Percentiles rank a stretch among this genome's conserved stretches.
Conservation (phyloP, 140 eudicot species). For the Stevia rebaudiana region DNA sequence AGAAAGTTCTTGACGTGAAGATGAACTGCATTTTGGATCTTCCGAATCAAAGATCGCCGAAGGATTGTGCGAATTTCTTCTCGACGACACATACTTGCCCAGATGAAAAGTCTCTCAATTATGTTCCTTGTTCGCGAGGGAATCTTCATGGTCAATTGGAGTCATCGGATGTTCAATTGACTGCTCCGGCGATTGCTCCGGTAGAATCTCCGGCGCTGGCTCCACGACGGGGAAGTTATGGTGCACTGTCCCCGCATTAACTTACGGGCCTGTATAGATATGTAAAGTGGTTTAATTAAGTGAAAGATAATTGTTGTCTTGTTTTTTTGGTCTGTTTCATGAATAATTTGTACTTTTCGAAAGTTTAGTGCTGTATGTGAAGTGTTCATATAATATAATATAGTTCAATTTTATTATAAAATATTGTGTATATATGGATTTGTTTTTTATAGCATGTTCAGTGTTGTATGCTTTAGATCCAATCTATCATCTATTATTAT, state of each 20-base stretch:
- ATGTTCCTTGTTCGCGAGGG: slow-evolving; percentile 24
- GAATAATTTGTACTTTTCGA: too few relatives aligned
- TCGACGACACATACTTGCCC: slow-evolving; percentile 19
- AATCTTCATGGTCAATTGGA: not conserved
- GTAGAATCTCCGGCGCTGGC: not conserved
- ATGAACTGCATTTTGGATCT: slow-evolving; percentile 56
- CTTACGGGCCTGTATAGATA: not conserved
- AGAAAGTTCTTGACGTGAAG: slow-evolving; percentile 30
- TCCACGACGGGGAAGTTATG: slow-evolving; percentile 18
- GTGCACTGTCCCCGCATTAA: slow-evolving; percentile 33
- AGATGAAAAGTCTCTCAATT: not conserved
- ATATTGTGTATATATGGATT: too few relatives aligned
- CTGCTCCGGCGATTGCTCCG: too few relatives aligned
- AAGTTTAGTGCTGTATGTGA: too few relatives aligned
- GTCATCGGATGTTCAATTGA: not conserved
- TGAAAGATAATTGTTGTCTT: not conserved
- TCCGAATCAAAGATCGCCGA: slow-evolving; percentile 36
- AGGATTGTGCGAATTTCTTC: slow-evolving; percentile 37
- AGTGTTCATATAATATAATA: too few relatives aligned
- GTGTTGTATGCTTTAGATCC: too few relatives aligned
- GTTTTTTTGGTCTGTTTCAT: too few relatives aligned
- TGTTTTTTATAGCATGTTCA: too few relatives aligned
- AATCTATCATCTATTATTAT: too few relatives aligned
- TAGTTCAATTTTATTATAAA: too few relatives aligned
- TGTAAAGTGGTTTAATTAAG: slow-evolving; percentile 7